Evolutionary conservation across 768 basidiomycete genomes (phyloP).

Genomic region (Hygrophorus russula): DNA sequence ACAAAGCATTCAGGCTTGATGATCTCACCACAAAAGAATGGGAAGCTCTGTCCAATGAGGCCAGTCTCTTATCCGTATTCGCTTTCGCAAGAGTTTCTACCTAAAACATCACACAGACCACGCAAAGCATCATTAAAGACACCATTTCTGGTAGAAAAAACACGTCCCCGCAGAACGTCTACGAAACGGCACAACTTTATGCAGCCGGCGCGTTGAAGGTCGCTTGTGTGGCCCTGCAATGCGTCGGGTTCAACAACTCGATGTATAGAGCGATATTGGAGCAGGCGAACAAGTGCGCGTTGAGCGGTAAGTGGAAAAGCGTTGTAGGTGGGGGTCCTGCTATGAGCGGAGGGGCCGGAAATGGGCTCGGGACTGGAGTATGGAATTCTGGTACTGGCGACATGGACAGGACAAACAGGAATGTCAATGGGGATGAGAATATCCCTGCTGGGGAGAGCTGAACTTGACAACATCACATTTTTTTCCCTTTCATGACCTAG

Average conservation of each 20-base stretch:
- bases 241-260: constrained; percentile 61
- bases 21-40: constrained; percentile 61
- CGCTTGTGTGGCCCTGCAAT: constrained; percentile 65
- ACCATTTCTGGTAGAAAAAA: constrained; percentile 64
- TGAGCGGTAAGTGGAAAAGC: constrained; percentile 14
- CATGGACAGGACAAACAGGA: constrained; percentile 9
- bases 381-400: constrained; percentile 4
- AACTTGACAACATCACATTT: background rate
- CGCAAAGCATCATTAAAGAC: constrained; percentile 57
- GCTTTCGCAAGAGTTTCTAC: background rate
- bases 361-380: constrained; percentile 6
- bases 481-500: too few species aligned
- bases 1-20: constrained; percentile 54
- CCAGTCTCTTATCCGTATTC: constrained; percentile 13
- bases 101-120: constrained; percentile 31
- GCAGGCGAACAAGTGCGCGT: constrained; percentile 39
- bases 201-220: constrained; percentile 60
- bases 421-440: constrained; percentile 12
- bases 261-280: constrained; percentile 59
- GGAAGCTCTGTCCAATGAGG: constrained; percentile 55
- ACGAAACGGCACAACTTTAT: constrained; percentile 67
- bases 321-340: background rate
- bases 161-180: constrained; percentile 65
- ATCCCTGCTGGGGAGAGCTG: constrained; percentile 3
- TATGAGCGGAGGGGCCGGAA: background rate